Conservation (phyloP, 2,329 filamentous ascomycete species). For the Xylaria sp. region DNA sequence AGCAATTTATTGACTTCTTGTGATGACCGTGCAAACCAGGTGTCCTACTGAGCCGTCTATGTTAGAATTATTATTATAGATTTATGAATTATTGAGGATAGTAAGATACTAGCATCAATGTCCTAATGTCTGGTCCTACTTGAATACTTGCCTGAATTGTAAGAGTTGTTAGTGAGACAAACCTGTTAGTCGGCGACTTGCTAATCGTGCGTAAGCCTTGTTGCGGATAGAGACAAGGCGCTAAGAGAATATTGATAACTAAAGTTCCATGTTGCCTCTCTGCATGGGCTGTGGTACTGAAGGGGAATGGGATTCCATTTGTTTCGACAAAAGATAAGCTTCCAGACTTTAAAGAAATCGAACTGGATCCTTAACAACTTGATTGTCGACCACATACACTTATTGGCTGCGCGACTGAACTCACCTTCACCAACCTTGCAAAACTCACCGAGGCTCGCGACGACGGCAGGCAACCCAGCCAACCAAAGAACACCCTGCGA, state of each 20-base stretch:
- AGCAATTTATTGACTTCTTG: neutral
- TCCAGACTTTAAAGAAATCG: neutral
- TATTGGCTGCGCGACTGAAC: neutral
- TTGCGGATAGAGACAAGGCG: neutral
- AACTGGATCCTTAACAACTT: neutral
- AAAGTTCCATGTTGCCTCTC: neutral
- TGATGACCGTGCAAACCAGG: neutral
- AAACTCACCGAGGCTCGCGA: slow-evolving; percentile 16
- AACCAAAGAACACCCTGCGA: slow-evolving; percentile 20
- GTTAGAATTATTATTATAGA: neutral
- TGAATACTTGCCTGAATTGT: neutral
- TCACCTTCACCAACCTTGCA: slow-evolving; percentile 6
- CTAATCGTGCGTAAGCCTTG: slow-evolving; percentile 1
- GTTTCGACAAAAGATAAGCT: slow-evolving; percentile 3
- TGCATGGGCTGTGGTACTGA: neutral
- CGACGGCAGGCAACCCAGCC: slow-evolving; percentile 8
- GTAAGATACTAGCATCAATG: neutral
- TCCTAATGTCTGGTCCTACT: neutral
- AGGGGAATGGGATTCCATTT: neutral
- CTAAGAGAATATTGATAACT: neutral
- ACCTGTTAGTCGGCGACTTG: neutral
- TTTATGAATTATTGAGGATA: neutral
- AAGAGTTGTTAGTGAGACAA: neutral
- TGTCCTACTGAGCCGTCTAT: neutral
- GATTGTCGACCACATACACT: neutral